Conservation (phyloP, 2,329 filamentous ascomycete genomes). For the Fusarium chlamydosporum region DNA sequence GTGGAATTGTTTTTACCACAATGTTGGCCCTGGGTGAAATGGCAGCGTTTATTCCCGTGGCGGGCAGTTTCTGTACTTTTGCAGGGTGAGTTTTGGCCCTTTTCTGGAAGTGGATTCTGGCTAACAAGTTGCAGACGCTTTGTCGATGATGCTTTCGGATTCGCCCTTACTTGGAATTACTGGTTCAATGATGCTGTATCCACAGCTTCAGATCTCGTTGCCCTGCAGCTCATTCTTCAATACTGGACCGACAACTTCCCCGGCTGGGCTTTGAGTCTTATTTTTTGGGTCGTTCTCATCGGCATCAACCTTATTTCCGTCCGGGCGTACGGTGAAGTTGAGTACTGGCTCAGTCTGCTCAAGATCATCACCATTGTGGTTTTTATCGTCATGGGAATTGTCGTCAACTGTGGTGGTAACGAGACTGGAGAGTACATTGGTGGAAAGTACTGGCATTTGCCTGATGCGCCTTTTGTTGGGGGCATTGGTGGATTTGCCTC, state of each 20-base stretch:
- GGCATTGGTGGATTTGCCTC: slow-evolving; percentile 76
- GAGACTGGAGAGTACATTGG: slow-evolving; percentile 68
- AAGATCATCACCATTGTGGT: slow-evolving; percentile 69
- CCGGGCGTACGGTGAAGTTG: slow-evolving; percentile 59
- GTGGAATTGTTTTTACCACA: slow-evolving; percentile 70
- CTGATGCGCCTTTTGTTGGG: slow-evolving; percentile 73
- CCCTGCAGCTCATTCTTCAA: slow-evolving; percentile 66
- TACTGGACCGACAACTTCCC: slow-evolving; percentile 75
- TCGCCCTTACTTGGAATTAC: slow-evolving; percentile 71
- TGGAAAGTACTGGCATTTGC: slow-evolving; percentile 69
- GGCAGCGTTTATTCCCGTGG: slow-evolving; percentile 66
- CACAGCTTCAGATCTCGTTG: slow-evolving; percentile 70
- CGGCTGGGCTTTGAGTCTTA: slow-evolving; percentile 73
- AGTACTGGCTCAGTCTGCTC: slow-evolving; percentile 70
- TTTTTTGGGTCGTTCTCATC: slow-evolving; percentile 71
- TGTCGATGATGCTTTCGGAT: slow-evolving; percentile 68
- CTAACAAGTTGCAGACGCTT: slow-evolving; percentile 55
- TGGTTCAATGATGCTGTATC: slow-evolving; percentile 75
- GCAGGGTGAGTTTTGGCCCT: slow-evolving; percentile 54
- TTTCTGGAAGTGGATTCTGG: slow-evolving; percentile 55
- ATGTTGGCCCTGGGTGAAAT: slow-evolving; percentile 73
- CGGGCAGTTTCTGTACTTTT: slow-evolving; percentile 69
- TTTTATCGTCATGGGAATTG: slow-evolving; percentile 75
- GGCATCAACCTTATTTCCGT: slow-evolving; percentile 56
- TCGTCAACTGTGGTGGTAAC: slow-evolving; percentile 67